Evolutionary conservation across 257 asterid species (phyloP).

Genomic region (Ajuga chamaepitys): DNA sequence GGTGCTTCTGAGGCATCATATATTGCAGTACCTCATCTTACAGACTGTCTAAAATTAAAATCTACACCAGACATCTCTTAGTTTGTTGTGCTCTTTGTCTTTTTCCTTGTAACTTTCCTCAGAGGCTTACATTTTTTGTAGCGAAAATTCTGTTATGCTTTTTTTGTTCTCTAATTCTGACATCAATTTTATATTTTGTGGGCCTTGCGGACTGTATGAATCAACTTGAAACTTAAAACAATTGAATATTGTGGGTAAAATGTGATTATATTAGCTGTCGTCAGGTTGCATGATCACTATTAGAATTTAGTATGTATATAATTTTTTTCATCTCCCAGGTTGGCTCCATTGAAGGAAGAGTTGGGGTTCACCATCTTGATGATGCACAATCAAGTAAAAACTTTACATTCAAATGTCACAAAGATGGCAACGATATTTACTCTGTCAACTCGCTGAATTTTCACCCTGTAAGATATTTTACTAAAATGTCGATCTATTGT

Average conservation of each 20-base stretch:
- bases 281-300: background rate
- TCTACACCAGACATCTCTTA: background rate
- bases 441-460: slow-evolving; percentile 87
- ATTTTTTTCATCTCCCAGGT: slow-evolving; percentile 40
- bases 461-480: slow-evolving; percentile 98
- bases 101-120: background rate
- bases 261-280: background rate
- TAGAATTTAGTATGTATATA: background rate
- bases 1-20: background rate
- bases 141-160: background rate
- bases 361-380: too few relatives aligned
- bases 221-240: background rate
- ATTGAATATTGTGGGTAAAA: background rate
- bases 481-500: too few relatives aligned
- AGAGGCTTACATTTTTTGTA: background rate
- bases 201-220: background rate
- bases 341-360: slow-evolving; percentile 98
- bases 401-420: slow-evolving; percentile 97
- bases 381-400: slow-evolving; percentile 72
- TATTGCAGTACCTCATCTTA: background rate
- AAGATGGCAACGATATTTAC: slow-evolving; percentile 78
- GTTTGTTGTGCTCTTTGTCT: background rate
- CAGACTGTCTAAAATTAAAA: background rate
- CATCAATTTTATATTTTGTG: background rate
- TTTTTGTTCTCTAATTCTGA: background rate